Evolutionary conservation across 202 grass and related monocot species (phyloP), one percentile per base, ranked within the genome.

Genomic region (Elaeis oleifera): DNA sequence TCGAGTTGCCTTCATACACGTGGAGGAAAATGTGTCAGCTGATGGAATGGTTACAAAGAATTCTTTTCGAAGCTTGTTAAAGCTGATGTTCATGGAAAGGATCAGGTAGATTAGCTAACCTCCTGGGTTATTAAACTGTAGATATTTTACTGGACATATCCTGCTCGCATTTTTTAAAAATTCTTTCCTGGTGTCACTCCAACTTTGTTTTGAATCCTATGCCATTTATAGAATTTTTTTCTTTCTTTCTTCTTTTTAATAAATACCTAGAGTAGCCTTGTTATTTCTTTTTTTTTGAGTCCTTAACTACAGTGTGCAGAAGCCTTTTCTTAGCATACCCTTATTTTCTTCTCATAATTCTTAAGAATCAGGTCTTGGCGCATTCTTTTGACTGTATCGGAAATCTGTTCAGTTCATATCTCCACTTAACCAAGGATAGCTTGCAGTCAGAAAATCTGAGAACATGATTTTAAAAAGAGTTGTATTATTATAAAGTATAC

Each of bases 1-100:
- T 74, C 79, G 94, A n/a, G 82, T 97, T 66, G 94, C 94, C 71
- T 97, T 97, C 77, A 97, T 97, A 86, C 84, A 97, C 23, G 79
- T 76, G 63, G 84, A 91, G 63, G 94, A 92, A 56, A 57, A 4
- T 51, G 31, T 69, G 60, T 63, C 49, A 25, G 62, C 53, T 17
- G 72, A 80, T 67, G 84, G 87, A 1, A 57, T 21, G 23, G 9
- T 63, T 36, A 65, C 57, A 57, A 86, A 74, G 94, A 97, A 23
- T 97, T 85, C 58, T 85, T 86, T 71, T 91, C 87, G 26, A 97
- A 97, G 79, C 85, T 97, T 62, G 88, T 97, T 31, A 97, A 97
- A 81, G 80, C 94, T 50, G 84, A 97, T 72, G 79, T 86, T 83
- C 80, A 89, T 28, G 88, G 92, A 62, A 91, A 84, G 81, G 92